Evolutionary conservation across 352 stramenopile species (phyloP).

Genomic region (Phytophthora uliginosa): DNA sequence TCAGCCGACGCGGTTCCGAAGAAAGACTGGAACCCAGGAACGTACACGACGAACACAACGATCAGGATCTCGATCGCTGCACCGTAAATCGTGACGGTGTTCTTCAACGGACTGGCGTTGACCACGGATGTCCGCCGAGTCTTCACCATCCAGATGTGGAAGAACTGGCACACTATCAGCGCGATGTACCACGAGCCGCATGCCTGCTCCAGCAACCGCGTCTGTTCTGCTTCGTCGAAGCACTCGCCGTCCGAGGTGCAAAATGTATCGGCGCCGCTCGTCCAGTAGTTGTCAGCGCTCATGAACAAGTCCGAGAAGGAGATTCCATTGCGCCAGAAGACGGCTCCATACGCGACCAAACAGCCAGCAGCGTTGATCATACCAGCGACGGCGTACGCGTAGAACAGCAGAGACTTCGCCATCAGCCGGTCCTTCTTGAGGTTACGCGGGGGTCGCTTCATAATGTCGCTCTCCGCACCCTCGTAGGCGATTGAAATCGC

Average conservation of each 20-base stretch:
- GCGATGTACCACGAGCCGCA: slow-evolving; percentile 79
- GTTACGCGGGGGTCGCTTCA: slow-evolving; percentile 77
- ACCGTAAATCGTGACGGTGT: slow-evolving; percentile 79
- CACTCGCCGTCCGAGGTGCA: slow-evolving; percentile 37
- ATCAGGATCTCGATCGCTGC: slow-evolving; percentile 50
- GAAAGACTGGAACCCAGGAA: slow-evolving; percentile 52
- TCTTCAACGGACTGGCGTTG: slow-evolving; percentile 80
- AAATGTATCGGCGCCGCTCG: slow-evolving; percentile 24
- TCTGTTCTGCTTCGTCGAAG: slow-evolving; percentile 54
- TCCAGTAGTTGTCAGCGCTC: slow-evolving; percentile 47
- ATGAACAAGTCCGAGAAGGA: slow-evolving; percentile 55
- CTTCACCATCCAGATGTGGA: slow-evolving; percentile 89
- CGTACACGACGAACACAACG: slow-evolving; percentile 58
- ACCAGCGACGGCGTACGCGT: slow-evolving; percentile 88
- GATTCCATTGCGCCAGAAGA: slow-evolving; percentile 51
- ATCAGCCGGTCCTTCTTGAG: slow-evolving; percentile 84
- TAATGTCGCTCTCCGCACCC: slow-evolving; percentile 78
- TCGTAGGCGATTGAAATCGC: slow-evolving; percentile 94
- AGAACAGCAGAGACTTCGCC: slow-evolving; percentile 79
- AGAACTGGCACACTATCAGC: slow-evolving; percentile 85
- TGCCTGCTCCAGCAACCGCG: slow-evolving; percentile 62
- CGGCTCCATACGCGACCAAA: slow-evolving; percentile 42
- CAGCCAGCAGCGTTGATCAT: slow-evolving; percentile 75
- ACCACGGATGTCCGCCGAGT: slow-evolving; percentile 80
- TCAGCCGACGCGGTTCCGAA: slow-evolving; percentile 45